Evolutionary conservation across 169 alveolate species (phyloP).

Genomic region (Eimeria zaria): DNA sequence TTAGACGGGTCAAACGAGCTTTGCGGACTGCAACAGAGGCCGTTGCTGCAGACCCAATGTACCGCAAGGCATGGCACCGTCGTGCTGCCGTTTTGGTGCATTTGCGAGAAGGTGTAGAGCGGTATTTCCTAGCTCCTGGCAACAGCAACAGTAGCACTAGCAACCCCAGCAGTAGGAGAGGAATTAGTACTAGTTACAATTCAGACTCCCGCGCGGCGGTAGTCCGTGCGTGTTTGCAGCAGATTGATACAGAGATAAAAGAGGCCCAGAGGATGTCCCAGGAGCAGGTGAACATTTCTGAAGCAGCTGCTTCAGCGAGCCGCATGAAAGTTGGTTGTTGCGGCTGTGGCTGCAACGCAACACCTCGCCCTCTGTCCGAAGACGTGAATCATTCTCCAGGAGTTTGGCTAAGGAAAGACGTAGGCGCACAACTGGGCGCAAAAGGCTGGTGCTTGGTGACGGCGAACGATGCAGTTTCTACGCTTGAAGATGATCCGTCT

Average conservation of each 20-base stretch:
- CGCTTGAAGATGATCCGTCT: not conserved
- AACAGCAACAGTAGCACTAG: not conserved
- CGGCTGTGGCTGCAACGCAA: slow-evolving; percentile 24
- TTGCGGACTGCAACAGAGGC: slow-evolving; percentile 54
- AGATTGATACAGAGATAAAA: slow-evolving; percentile 3
- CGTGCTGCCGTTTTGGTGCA: slow-evolving; percentile 54
- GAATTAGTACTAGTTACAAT: not conserved
- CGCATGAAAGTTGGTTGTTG: slow-evolving; percentile 28
- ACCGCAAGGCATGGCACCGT: slow-evolving; percentile 67
- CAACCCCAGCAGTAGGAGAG: not conserved
- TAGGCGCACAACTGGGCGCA: slow-evolving; percentile 10
- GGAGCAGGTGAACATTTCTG: slow-evolving; percentile 2
- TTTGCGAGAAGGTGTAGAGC: not conserved
- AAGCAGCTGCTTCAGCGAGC: slow-evolving; percentile 20
- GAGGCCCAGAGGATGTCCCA: slow-evolving; percentile 56
- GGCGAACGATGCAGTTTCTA: not conserved
- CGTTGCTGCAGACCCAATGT: slow-evolving; percentile 33
- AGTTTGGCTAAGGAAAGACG: slow-evolving; percentile 47
- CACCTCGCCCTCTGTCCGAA: not conserved
- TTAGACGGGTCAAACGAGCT: not conserved
- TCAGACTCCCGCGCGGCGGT: not conserved
- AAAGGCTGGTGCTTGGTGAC: slow-evolving; percentile 55
- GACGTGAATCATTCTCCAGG: not conserved
- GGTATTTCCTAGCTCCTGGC: not conserved
- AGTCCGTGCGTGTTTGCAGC: slow-evolving; percentile 12